Evolutionary conservation across 805 yeast genomes (phyloP).

Genomic region (Cyberlindnera xylosilytica): DNA sequence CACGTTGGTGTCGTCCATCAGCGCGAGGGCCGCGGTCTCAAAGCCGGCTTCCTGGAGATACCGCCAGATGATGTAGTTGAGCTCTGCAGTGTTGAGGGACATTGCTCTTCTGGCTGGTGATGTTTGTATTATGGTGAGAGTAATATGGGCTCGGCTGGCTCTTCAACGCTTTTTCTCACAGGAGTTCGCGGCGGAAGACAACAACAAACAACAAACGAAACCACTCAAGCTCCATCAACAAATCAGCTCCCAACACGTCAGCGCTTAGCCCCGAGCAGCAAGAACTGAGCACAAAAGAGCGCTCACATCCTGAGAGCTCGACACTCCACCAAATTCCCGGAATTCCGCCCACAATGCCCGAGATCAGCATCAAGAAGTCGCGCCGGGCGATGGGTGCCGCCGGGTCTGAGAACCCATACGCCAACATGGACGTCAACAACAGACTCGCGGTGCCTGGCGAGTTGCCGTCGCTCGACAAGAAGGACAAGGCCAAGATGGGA

Average conservation of each 20-base stretch:
- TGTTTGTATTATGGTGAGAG: too few species aligned
- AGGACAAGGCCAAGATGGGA: conserved; percentile 37
- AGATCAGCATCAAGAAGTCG: conserved; percentile 4
- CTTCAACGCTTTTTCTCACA: too few species aligned
- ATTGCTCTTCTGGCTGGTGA: conserved; percentile 32
- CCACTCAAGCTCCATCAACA: too few species aligned
- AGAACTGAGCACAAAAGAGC: too few species aligned
- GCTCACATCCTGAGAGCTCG: too few species aligned
- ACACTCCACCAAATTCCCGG: too few species aligned
- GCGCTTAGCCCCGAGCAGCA: too few species aligned
- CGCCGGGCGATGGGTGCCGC: not conserved
- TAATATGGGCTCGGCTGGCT: too few species aligned
- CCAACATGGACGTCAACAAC: conserved; percentile 12
- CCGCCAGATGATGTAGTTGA: conserved; percentile 90
- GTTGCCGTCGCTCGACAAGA: conserved; percentile 33
- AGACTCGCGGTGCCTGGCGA: conserved; percentile 8
- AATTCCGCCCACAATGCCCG: conserved; percentile 6
- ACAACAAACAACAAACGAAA: not conserved
- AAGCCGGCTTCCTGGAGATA: conserved; percentile 82
- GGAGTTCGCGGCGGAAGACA: not conserved
- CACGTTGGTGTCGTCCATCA: conserved; percentile 70
- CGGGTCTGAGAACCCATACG: conserved; percentile 14
- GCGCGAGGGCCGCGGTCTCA: conserved; percentile 74
- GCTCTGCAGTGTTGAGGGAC: conserved; percentile 80
- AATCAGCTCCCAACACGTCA: too few species aligned